Percentiles rank a stretch among this genome's conserved stretches.
Conservation (phyloP, 305 asterid genomes). For the Stenogyne calaminthoides region DNA sequence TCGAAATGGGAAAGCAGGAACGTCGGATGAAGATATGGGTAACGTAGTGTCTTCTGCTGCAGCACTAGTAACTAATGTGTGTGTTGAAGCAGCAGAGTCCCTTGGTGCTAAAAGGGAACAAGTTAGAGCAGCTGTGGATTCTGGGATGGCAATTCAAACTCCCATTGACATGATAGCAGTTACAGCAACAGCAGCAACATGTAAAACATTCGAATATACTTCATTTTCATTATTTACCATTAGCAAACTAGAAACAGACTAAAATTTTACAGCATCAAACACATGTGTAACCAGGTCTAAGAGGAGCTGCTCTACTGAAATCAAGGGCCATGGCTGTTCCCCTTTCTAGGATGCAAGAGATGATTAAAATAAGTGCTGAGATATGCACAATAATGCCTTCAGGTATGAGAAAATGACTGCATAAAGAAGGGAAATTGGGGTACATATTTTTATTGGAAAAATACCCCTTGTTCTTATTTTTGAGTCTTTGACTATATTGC, state of each 20-base stretch:
- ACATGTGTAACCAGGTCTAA: constrained; percentile 42
- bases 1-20: constrained; percentile 27
- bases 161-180: constrained; percentile 65
- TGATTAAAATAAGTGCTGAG: constrained; percentile 46
- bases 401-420: constrained; percentile 35
- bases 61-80: constrained; percentile 56
- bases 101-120: constrained; percentile 57
- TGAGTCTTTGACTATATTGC: no score
- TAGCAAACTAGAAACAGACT: background rate
- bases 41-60: constrained; percentile 59
- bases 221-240: background rate
- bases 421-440: no score
- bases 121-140: constrained; percentile 54
- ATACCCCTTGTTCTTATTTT: no score
- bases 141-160: constrained; percentile 60
- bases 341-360: constrained; percentile 39
- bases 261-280: background rate
- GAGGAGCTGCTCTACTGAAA: constrained; percentile 62
- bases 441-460: no score
- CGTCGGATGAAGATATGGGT: constrained; percentile 37
- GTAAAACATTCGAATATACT: constrained; percentile 31
- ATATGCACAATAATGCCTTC: constrained; percentile 59
- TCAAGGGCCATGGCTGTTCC: constrained; percentile 51
- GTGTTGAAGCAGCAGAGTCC: constrained; percentile 68
- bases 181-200: constrained; percentile 70